Evolutionary conservation across 75 land plant species (phyloP).

Genomic region (Chamaecyparis obtusa): DNA sequence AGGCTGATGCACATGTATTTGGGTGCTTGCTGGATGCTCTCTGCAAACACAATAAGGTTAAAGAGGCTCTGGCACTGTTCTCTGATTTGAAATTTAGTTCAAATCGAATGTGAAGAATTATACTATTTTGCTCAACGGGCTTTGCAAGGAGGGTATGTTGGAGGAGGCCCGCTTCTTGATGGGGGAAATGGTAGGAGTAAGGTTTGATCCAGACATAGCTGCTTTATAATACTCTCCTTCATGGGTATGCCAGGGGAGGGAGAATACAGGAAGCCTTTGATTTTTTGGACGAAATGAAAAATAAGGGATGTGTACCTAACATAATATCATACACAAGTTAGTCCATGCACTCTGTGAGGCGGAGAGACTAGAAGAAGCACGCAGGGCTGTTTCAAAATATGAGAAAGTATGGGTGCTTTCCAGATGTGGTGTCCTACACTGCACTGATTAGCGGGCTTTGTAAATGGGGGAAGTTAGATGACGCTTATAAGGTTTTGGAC

Average conservation of each 20-base stretch:
- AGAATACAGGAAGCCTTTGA: slow-evolving; percentile 55
- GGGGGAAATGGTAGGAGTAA: slow-evolving; percentile 56
- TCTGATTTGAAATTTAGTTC: slow-evolving; percentile 55
- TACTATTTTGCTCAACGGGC: slow-evolving; percentile 65
- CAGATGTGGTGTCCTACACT: slow-evolving; percentile 63
- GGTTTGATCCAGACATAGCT: slow-evolving; percentile 65
- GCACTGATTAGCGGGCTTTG: slow-evolving; percentile 70
- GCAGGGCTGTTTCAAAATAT: slow-evolving; percentile 49
- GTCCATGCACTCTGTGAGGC: slow-evolving; percentile 59
- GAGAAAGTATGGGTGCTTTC: slow-evolving; percentile 39
- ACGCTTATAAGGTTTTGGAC: slow-evolving; percentile 51
- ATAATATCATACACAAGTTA: slow-evolving; percentile 45
- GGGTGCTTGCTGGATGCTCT: slow-evolving; percentile 66
- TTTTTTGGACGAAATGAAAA: slow-evolving; percentile 56
- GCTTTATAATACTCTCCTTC: slow-evolving; percentile 64
- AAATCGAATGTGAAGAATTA: slow-evolving; percentile 52
- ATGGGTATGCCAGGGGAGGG: slow-evolving; percentile 51
- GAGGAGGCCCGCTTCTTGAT: slow-evolving; percentile 67
- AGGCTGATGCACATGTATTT: slow-evolving; percentile 49
- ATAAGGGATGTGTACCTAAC: slow-evolving; percentile 53
- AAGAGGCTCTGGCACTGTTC: slow-evolving; percentile 57
- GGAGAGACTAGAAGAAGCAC: slow-evolving; percentile 57
- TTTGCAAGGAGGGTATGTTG: slow-evolving; percentile 69
- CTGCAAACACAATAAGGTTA: slow-evolving; percentile 55
- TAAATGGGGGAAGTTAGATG: slow-evolving; percentile 42